These are phyloP conservation scores for Ceratocystis ficicola DNA, from an alignment of 2,329 filamentous ascomycete species.

Conservation along the genomic window DNA sequence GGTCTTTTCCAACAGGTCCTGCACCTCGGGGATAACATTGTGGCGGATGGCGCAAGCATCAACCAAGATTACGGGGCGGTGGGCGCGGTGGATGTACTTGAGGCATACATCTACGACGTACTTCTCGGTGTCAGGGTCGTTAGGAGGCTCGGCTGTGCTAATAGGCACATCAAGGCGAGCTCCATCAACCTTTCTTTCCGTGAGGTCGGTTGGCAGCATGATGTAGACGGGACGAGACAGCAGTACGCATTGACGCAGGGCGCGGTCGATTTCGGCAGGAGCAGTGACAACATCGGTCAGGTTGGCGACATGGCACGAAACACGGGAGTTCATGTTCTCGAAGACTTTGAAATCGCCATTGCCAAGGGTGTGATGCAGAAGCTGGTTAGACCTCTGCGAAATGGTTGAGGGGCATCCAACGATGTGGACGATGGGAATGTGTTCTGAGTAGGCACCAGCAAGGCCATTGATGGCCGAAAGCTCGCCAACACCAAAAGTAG, in stretches of 20 bases:
- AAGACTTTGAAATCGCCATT: constrained; percentile 78
- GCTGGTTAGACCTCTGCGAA: constrained; percentile 38
- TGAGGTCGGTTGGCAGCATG: constrained; percentile 70
- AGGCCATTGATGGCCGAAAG: constrained; percentile 63
- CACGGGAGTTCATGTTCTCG: constrained; percentile 58
- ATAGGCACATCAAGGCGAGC: constrained; percentile 57
- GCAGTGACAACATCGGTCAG: constrained; percentile 59
- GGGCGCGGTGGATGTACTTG: constrained; percentile 58
- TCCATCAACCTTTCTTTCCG: constrained; percentile 63
- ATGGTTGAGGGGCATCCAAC: constrained; percentile 42
- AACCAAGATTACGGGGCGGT: constrained; percentile 65
- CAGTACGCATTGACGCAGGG: constrained; percentile 61
- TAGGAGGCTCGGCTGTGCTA: constrained; percentile 50
- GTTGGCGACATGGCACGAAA: constrained; percentile 60
- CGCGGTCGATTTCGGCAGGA: constrained; percentile 63
- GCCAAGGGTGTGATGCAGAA: constrained; percentile 56
- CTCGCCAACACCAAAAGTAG: constrained; percentile 64
- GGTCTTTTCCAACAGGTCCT: constrained; percentile 59
- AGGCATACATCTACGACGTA: constrained; percentile 73
- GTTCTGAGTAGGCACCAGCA: constrained; percentile 62
- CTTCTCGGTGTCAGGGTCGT: constrained; percentile 60
- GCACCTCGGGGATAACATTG: constrained; percentile 58
- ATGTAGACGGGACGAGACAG: constrained; percentile 72
- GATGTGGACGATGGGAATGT: constrained; percentile 59
- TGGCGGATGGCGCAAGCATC: constrained; percentile 76